Evolutionary conservation across 176 grass and related monocot species (phyloP).

Genomic region (Luzula sylvatica): DNA sequence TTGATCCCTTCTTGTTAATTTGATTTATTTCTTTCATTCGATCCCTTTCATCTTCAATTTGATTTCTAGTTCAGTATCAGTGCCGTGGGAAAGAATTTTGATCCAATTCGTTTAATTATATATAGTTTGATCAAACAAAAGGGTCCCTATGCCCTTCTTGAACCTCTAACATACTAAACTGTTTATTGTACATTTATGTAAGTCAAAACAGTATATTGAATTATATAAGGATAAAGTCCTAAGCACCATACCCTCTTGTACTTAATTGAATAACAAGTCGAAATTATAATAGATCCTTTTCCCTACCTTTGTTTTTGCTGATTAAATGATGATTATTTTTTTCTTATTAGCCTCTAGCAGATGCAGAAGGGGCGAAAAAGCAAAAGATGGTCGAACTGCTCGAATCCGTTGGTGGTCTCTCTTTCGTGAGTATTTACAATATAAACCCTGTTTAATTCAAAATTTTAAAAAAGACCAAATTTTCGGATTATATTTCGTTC

Average conservation of each 20-base stretch:
- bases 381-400: constrained; percentile 61
- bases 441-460: constrained; percentile 6
- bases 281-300: no score
- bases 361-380: constrained; percentile 89
- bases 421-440: constrained; percentile 46
- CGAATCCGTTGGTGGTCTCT: constrained; percentile 68
- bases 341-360: constrained; percentile 71
- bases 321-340: constrained; percentile 8
- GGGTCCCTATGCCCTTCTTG: no score
- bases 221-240: no score
- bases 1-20: background rate
- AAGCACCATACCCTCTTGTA: no score
- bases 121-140: no score
- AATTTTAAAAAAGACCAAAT: constrained; percentile 2
- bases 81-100: background rate
- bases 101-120: no score
- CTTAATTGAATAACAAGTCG: no score
- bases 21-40: background rate
- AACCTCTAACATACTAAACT: no score
- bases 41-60: background rate
- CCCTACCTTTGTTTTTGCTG: no score
- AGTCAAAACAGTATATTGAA: no score
- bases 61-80: background rate
- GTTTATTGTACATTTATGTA: no score
- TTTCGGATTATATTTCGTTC: background rate